Evolutionary conservation across 2,329 filamentous ascomycete genomes (phyloP), one percentile per base, ranked within the genome.

Genomic region (Botryosphaeria dothidea): DNA sequence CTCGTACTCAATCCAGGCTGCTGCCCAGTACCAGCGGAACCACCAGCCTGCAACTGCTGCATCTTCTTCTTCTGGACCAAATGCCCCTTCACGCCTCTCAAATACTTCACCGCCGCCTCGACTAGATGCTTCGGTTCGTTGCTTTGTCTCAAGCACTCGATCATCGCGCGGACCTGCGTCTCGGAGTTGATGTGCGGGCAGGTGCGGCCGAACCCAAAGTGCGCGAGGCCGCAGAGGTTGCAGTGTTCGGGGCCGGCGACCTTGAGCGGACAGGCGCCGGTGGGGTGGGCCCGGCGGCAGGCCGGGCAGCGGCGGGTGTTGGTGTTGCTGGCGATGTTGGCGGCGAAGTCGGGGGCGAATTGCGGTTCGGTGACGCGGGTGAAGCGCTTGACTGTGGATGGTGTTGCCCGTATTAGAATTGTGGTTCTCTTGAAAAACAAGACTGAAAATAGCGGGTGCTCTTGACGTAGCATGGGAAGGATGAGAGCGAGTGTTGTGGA

Each of bases 121-220:
- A 89, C 78, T 7, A 87, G 73, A 21, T 84, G 79, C 27, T 77
- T 78, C 11, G 82, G 78, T 71, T 90, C 88, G 0, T 80, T 82
- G 63, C 84, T 88, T 62, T 80, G 76, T 69, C 86, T 86, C 23
- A 92, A 74, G 0, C 85, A 83, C 64, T 86, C 83, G 17, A 92
- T 78, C 82, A 92, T 90, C 21, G 84, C 78, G 62, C 84, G 81
- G 17, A 92, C 81, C 71, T 91, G 84, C 3, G 83, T 84, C 67
- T 90, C 85, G 3, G 86, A 86, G 62, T 80, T 80, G 60, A 92
- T 81, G 71, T 88, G 85, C 15, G 88, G 85, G 71, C 89, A 92
- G 8, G 81, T 83, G 34, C 85, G 81, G 1, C 77, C 75, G 62
- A 80, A 72, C 2, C 87, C 87, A 67, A 81, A 86, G 71, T 90